Percentiles rank a stretch among this genome's conserved stretches.
phyloP scores from a whole-genome alignment of 805 yeast species.

The Pichia cephalocereana region DNA sequence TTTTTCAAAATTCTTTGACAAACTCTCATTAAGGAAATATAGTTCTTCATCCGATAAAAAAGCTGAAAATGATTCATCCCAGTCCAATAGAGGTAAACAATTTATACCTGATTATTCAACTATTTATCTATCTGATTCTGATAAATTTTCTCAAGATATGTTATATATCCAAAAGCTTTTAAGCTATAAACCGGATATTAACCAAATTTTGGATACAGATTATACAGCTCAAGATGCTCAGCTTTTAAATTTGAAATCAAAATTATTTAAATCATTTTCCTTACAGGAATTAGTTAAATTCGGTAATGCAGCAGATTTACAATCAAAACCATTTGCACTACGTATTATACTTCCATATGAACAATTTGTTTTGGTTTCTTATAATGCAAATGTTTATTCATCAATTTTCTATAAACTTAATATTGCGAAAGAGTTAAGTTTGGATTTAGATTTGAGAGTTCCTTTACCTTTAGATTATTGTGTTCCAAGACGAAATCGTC shows the following conservation, averaged over 20 bases:
- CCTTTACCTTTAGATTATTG: conserved; percentile 21
- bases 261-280: conserved; percentile 15
- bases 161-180: conserved; percentile 4
- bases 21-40: neutral
- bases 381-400: conserved; percentile 20
- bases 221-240: conserved; percentile 7
- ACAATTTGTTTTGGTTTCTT: conserved; percentile 20
- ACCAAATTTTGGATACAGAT: conserved; percentile 1
- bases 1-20: conserved; percentile 4
- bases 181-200: conserved; percentile 9
- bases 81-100: neutral
- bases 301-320: conserved; percentile 26
- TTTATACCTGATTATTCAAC: neutral
- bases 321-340: conserved; percentile 22
- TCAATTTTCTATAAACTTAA: conserved; percentile 25
- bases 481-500: conserved; percentile 21
- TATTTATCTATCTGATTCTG: neutral
- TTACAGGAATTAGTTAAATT: conserved; percentile 23
- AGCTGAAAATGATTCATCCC: neutral
- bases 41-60: neutral
- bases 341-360: conserved; percentile 22
- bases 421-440: conserved; percentile 24
- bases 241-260: conserved; percentile 1
- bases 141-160: conserved; percentile 3
- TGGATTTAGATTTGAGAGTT: conserved; percentile 22